These are phyloP conservation scores for Citrus glauca DNA, from an alignment of 345 rosid species.

Conservation along the genomic window DNA sequence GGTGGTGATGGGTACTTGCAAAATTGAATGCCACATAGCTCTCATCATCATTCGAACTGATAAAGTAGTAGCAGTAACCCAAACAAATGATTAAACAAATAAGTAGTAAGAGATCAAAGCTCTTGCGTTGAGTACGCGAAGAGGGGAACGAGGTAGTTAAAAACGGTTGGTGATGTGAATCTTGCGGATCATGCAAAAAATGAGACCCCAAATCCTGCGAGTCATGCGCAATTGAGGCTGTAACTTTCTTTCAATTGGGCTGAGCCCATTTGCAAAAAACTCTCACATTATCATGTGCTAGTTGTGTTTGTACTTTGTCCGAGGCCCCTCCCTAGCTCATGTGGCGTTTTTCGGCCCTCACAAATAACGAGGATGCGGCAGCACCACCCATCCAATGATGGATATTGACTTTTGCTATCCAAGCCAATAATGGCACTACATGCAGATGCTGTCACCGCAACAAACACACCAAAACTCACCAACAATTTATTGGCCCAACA, in stretches of 20 bases:
- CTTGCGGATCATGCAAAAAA: background rate
- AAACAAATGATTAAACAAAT: background rate
- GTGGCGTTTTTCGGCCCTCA: background rate
- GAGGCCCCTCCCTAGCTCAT: too few relatives aligned
- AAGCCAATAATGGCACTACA: background rate
- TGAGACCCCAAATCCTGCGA: background rate
- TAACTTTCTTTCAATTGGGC: background rate
- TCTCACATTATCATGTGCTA: too few relatives aligned
- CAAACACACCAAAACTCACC: background rate
- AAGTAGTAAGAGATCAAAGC: too few relatives aligned
- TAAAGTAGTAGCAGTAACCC: background rate
- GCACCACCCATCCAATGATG: conserved; percentile 18
- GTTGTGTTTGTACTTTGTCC: too few relatives aligned
- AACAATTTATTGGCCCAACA: background rate
- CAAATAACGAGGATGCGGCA: conserved; percentile 8
- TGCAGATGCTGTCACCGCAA: background rate
- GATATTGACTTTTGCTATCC: conserved; percentile 15
- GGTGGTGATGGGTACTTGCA: background rate
- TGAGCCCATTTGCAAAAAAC: background rate
- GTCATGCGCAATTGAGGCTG: background rate
- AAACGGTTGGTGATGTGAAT: background rate
- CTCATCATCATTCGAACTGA: background rate
- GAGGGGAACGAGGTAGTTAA: background rate
- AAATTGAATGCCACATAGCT: background rate
- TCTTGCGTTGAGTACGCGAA: background rate